Base-by-base conservation (phyloP, 1,139 yeast species). In the Candida glucosophila region DNA sequence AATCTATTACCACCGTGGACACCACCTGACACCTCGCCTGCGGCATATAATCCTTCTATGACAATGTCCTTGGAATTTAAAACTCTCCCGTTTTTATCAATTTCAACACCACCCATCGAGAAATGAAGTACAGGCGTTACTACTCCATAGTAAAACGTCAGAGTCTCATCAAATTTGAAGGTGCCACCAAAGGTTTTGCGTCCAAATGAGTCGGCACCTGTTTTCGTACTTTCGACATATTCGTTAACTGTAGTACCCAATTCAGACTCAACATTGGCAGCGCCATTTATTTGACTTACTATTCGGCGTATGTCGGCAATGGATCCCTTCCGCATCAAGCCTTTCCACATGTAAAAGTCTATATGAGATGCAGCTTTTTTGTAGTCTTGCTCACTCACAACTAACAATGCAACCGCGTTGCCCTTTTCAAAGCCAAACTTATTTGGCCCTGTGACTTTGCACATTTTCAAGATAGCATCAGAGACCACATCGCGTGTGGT, bases 1-100 rank as follows among this genome's bases (percentile, higher is more conserved):
- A 58, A 40, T 24, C 66, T 39, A 31, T 57, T 56, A 17, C 40
- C 53, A 1, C 66, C 66, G 36, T 58, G 66, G 5, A 58, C 44
- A 2, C 65, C 65, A 10, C 58, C 63, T 29, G 58, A 51, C 11
- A 53, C 58, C 33, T 58, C 66, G 6, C 66, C 66, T 6, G 53
- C 49, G 1, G 65, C 64, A 32, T 41, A 58, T 15, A 57, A 38
- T 25, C 50, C 51, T 4, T 39, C 34, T 4, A 56, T 35, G 1
- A 34, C 24, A 2, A 31, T 13, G 10, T 46, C 47, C 9, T 34
- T 26, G 12, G 37, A 31, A 5, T 39, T 35, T 3, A 52, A 24
- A 2, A 53, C 61, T 22, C 50, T 50, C 3, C 50, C 53, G 12
- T 38, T 10, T 10, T 37, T 26, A 29, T 54, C 48, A 6, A 57